Evolutionary conservation across 164 flowering plant genomes (phyloP).

Genomic region (Kingdonia uniflora): DNA sequence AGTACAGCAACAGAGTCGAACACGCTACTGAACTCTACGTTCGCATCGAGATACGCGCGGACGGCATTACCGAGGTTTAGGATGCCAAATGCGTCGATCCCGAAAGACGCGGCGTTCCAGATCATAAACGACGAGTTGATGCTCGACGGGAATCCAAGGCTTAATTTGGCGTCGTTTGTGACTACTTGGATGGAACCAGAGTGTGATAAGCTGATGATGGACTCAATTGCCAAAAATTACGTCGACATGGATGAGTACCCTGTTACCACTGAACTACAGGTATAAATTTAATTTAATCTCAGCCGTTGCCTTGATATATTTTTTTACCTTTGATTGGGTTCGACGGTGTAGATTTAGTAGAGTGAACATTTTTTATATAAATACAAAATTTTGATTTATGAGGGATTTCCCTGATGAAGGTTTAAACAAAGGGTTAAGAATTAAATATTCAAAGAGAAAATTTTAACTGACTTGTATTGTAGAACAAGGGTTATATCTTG

Average conservation of each 20-base stretch:
- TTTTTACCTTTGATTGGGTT: no score
- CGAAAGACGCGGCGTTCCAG: slow-evolving; percentile 73
- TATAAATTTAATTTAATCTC: no score
- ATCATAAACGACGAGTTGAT: slow-evolving; percentile 62
- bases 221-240: slow-evolving; percentile 59
- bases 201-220: slow-evolving; percentile 55
- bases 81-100: slow-evolving; percentile 49
- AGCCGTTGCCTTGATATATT: no score
- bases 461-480: no score
- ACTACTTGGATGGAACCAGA: slow-evolving; percentile 90
- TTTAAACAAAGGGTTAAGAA: no score
- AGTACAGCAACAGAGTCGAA: slow-evolving; percentile 14
- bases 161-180: slow-evolving; percentile 71
- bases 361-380: no score
- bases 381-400: no score
- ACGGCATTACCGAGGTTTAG: slow-evolving; percentile 37
- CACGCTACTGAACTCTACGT: slow-evolving; percentile 21
- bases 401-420: no score
- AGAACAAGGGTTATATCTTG: no score
- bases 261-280: slow-evolving; percentile 77
- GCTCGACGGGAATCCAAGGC: slow-evolving; percentile 72
- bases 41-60: slow-evolving; percentile 50
- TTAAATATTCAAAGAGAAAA: no score
- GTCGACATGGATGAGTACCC: slow-evolving; percentile 89
- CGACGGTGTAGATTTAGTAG: no score